Conservation (phyloP, 805 yeast species). For the Nakazawaea ishiwadae region DNA sequence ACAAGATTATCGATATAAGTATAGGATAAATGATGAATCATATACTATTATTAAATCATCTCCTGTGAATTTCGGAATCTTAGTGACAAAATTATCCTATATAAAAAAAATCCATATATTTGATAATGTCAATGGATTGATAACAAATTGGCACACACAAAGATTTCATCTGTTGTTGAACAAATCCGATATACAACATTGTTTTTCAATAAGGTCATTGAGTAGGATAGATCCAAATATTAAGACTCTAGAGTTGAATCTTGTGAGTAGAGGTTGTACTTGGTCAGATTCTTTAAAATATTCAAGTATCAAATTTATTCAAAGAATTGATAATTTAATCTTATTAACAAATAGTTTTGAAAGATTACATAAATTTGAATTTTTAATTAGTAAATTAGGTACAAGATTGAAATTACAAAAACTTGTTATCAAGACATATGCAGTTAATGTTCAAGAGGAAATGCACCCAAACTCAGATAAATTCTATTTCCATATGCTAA, state of each 20-base stretch:
- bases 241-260: conserved; percentile 2
- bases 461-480: no score
- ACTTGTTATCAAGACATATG: conserved; percentile 5
- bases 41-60: not conserved
- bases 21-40: no score
- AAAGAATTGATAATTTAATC: not conserved
- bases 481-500: conserved; percentile 3
- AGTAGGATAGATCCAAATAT: not conserved
- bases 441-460: conserved; percentile 2
- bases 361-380: conserved; percentile 1
- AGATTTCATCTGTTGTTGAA: not conserved
- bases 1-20: not conserved
- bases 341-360: not conserved
- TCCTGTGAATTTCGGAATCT: not conserved
- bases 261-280: not conserved
- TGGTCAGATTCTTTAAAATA: not conserved
- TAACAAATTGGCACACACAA: conserved; percentile 1
- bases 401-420: not conserved
- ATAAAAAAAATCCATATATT: not conserved
- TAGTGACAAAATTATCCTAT: not conserved
- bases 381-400: not conserved
- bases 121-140: conserved; percentile 3
- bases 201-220: not conserved
- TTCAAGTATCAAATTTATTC: not conserved
- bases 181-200: conserved; percentile 1